Conservation (phyloP, 257 asterid genomes). For the Mentha longifolia region DNA sequence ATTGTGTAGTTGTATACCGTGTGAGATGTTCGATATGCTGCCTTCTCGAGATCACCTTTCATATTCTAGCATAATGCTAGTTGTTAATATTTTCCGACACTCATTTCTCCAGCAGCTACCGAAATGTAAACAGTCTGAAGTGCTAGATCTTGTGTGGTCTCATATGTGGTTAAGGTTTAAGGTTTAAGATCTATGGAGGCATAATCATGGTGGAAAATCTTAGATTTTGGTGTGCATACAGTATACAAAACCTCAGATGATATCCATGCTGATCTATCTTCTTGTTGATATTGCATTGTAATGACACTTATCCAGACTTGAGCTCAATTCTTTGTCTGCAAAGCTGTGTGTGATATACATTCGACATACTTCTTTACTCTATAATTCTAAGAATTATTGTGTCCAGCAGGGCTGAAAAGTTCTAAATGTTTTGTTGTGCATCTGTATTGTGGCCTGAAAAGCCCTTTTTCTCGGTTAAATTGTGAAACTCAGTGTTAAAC, state of each 20-base stretch:
- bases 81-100: background rate
- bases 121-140: background rate
- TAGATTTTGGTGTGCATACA: constrained; percentile 1
- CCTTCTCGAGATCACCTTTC: background rate
- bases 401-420: background rate
- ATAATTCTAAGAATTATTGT: background rate
- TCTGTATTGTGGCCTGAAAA: constrained; percentile 17
- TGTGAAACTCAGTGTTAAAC: background rate
- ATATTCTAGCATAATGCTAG: background rate
- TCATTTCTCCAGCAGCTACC: background rate
- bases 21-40: constrained; percentile 6
- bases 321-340: background rate
- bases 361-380: background rate
- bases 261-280: background rate
- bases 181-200: constrained; percentile 16
- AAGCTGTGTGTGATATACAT: background rate
- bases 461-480: constrained; percentile 9
- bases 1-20: background rate
- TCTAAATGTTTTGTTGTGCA: background rate
- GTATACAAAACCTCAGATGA: constrained; percentile 11
- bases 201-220: background rate
- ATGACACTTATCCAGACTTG: constrained; percentile 7
- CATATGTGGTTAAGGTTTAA: background rate
- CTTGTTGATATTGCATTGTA: background rate
- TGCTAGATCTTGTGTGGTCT: constrained; percentile 2